A percentile compares a stretch with the other conserved stretches of the same genome.
Conservation (phyloP, 352 stramenopile species). For the Phytophthora hibernalis region DNA sequence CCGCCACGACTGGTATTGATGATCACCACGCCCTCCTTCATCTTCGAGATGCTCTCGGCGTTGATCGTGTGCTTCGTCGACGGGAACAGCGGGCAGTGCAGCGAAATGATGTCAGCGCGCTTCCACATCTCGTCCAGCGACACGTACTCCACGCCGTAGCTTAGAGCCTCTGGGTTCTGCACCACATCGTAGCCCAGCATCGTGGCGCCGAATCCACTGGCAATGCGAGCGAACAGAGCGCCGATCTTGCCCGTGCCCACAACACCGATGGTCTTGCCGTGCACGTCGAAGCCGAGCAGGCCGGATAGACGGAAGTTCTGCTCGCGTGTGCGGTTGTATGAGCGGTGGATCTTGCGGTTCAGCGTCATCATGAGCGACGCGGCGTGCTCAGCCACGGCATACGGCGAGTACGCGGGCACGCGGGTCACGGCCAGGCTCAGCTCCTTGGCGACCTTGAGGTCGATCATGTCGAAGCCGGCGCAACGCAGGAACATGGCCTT, state of each 20-base stretch:
- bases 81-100: conserved; percentile 84
- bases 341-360: conserved; percentile 80
- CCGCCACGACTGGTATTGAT: conserved; percentile 93
- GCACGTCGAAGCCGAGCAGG: conserved; percentile 54
- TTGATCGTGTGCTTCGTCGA: conserved; percentile 89
- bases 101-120: conserved; percentile 87
- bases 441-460: conserved; percentile 66
- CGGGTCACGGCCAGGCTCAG: conserved; percentile 66
- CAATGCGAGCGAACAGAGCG: conserved; percentile 58
- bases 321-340: conserved; percentile 76
- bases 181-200: conserved; percentile 75
- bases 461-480: conserved; percentile 83
- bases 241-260: conserved; percentile 60
- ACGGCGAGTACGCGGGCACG: conserved; percentile 81
- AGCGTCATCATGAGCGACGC: conserved; percentile 78
- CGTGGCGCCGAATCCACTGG: conserved; percentile 47
- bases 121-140: conserved; percentile 68
- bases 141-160: conserved; percentile 45
- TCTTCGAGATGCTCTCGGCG: conserved; percentile 76
- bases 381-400: conserved; percentile 81
- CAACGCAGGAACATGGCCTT: conserved; percentile 78
- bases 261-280: conserved; percentile 77
- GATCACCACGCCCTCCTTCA: conserved; percentile 90
- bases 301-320: conserved; percentile 70
- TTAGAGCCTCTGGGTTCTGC: conserved; percentile 54